A percentile compares a stretch with the other conserved stretches of the same genome.
phyloP scores from a whole-genome alignment of 352 stramenopile genomes.

The Phytophthora sp. region DNA sequence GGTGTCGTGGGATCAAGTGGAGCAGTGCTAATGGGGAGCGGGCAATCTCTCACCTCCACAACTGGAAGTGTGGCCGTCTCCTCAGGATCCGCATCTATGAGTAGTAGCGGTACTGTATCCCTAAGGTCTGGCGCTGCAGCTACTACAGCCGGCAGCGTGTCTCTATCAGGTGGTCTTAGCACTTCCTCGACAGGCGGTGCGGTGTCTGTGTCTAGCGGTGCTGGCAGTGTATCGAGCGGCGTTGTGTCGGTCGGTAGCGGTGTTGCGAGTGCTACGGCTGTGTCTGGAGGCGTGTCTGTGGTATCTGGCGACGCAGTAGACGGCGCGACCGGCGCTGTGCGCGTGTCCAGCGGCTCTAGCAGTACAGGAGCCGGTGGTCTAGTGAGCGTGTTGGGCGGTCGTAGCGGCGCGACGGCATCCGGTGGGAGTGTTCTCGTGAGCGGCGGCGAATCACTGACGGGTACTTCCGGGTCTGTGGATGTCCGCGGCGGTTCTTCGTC shows the following conservation, averaged over 20 bases:
- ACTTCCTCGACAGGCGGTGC: constrained; percentile 18
- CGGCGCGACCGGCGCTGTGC: constrained; percentile 25
- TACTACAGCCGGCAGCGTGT: constrained; percentile 15
- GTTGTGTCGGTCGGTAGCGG: constrained; percentile 18
- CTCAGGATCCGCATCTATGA: constrained; percentile 7
- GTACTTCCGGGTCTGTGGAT: too few relatives aligned
- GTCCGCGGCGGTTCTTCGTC: too few relatives aligned
- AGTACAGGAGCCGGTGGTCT: constrained; percentile 10
- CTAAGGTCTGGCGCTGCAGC: constrained; percentile 10
- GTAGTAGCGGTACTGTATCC: constrained; percentile 19
- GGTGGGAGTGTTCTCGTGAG: constrained; percentile 13
- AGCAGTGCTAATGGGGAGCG: constrained; percentile 4
- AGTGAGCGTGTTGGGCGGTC: constrained; percentile 24
- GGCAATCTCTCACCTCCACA: background rate
- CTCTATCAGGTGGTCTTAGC: constrained; percentile 19
- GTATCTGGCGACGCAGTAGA: constrained; percentile 11
- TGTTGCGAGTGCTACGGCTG: constrained; percentile 4
- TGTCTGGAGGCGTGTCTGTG: constrained; percentile 14
- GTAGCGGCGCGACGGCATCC: constrained; percentile 3
- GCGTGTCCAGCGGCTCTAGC: constrained; percentile 26
- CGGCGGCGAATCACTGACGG: too few relatives aligned
- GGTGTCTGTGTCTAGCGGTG: constrained; percentile 28
- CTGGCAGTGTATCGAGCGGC: constrained; percentile 16
- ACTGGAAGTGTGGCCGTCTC: constrained; percentile 14
- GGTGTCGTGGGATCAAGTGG: constrained; percentile 1